These are phyloP conservation scores for Dioszegia crocea DNA, from an alignment of 768 basidiomycete species.

Conservation along the genomic window DNA sequence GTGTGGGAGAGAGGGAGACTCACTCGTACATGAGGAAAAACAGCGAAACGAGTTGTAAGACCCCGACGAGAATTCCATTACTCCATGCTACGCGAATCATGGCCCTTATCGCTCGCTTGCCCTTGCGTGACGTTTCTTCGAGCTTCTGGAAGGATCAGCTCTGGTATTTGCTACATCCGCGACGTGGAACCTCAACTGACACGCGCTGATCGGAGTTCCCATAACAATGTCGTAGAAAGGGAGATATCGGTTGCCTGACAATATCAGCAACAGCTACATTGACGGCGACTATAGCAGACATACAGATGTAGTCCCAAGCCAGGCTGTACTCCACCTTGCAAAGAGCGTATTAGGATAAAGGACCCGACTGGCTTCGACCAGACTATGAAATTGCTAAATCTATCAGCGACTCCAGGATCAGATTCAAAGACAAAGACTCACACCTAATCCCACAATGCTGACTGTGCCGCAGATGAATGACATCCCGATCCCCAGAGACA, in stretches of 20 bases:
- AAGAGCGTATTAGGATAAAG: background rate
- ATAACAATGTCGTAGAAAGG: constrained; percentile 11
- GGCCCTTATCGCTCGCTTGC: constrained; percentile 1
- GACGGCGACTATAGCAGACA: too few species aligned
- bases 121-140: constrained; percentile 2
- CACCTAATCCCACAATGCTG: background rate
- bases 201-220: constrained; percentile 6
- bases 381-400: constrained; percentile 1
- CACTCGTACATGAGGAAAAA: constrained; percentile 14
- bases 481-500: constrained; percentile 10
- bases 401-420: background rate
- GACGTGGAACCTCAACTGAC: constrained; percentile 4
- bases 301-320: constrained; percentile 1
- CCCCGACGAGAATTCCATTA: constrained; percentile 17
- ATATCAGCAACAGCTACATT: background rate
- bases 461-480: constrained; percentile 8
- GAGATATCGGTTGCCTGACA: constrained; percentile 17
- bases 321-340: background rate
- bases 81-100: constrained; percentile 13
- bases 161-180: too few species aligned
- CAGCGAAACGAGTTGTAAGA: constrained; percentile 15
- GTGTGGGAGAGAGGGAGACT: background rate
- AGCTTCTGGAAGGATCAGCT: background rate
- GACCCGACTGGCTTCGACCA: constrained; percentile 6
- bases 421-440: constrained; percentile 3